Evolutionary conservation across 2,329 filamentous ascomycete species (phyloP).

Genomic region (Colletotrichum incanum): DNA sequence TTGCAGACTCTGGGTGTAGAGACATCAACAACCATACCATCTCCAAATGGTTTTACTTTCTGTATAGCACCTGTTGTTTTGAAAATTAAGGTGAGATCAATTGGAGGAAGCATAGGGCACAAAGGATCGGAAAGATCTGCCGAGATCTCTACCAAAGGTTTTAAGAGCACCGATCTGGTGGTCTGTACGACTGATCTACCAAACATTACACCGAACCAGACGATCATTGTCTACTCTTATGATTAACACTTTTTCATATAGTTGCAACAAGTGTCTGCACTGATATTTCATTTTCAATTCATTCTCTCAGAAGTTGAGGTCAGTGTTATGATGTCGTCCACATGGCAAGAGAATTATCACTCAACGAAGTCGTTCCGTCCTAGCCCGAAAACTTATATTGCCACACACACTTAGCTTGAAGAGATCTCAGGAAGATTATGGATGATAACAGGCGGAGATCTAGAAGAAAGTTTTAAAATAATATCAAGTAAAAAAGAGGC

Average conservation of each 20-base stretch:
- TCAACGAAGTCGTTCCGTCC: background rate
- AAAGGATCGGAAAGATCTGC: background rate
- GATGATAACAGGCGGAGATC: background rate
- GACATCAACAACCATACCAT: background rate
- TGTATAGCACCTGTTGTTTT: no score
- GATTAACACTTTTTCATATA: no score
- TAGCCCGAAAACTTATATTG: background rate
- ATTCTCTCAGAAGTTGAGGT: background rate
- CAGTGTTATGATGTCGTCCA: background rate
- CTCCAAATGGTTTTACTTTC: no score
- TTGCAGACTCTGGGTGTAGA: background rate
- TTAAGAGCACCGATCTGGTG: background rate
- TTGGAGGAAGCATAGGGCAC: background rate
- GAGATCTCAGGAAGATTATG: background rate
- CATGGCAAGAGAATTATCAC: background rate
- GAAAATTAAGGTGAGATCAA: background rate
- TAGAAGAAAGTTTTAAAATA: no score
- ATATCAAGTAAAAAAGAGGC: no score
- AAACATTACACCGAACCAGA: background rate
- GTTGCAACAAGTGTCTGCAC: background rate
- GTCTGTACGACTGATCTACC: background rate
- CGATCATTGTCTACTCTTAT: background rate
- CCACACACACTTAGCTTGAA: background rate
- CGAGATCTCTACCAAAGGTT: background rate
- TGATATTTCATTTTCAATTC: background rate